Percentiles rank a stretch among this genome's conserved stretches.
phyloP scores from a whole-genome alignment of 495 filamentous ascomycete species.

The Aspergillus asperescens region DNA sequence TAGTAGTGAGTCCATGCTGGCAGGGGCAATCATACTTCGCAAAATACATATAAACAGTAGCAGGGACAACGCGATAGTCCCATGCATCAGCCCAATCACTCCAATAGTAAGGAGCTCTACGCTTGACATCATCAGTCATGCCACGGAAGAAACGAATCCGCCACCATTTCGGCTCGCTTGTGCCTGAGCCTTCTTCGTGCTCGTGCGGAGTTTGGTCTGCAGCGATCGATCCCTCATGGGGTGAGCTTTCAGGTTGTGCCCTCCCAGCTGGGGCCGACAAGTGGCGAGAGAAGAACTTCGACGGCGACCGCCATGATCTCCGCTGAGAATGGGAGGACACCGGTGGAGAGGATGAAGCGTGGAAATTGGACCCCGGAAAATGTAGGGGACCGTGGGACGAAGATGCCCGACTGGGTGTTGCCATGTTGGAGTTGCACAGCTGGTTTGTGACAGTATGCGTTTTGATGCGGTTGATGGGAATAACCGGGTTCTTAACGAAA shows the following conservation, averaged over 20 bases:
- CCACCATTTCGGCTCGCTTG: conserved; percentile 50
- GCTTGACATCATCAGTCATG: conserved; percentile 69
- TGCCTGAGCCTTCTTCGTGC: background rate
- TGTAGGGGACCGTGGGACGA: conserved; percentile 23
- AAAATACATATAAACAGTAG: conserved; percentile 87
- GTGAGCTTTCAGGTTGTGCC: background rate
- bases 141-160: conserved; percentile 52
- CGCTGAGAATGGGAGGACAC: conserved; percentile 23
- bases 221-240: background rate
- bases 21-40: conserved; percentile 57
- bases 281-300: conserved; percentile 13
- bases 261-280: conserved; percentile 21
- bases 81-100: conserved; percentile 80
- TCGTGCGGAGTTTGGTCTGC: background rate
- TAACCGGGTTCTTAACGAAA: background rate
- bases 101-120: conserved; percentile 67
- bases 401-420: background rate
- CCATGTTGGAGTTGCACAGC: conserved; percentile 2
- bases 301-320: conserved; percentile 30
- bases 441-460: background rate
- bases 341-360: conserved; percentile 18
- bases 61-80: conserved; percentile 78
- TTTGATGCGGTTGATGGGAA: background rate
- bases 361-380: conserved; percentile 24
- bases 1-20: background rate